Evolutionary conservation across 495 filamentous ascomycete genomes (phyloP).

Genomic region (Eremomyces bilateralis): DNA sequence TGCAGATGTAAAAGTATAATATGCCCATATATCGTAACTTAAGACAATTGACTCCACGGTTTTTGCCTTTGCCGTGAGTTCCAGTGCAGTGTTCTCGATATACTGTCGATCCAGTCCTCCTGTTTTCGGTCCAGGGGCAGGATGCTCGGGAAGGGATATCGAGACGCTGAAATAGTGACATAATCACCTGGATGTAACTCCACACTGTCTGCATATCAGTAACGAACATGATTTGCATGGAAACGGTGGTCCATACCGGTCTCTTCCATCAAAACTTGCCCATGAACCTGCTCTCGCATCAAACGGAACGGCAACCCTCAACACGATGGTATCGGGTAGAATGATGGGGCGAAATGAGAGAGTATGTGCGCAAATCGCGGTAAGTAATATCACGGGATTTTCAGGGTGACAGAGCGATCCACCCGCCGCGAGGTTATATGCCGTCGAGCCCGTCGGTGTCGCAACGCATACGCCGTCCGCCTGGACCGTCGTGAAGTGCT

Average conservation of each 20-base stretch:
- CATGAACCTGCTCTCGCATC: conserved; percentile 73
- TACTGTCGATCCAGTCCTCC: conserved; percentile 87
- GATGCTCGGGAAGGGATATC: conserved; percentile 85
- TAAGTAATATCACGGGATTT: conserved; percentile 89
- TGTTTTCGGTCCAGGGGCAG: conserved; percentile 48
- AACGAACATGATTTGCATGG: not conserved
- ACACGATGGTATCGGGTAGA: conserved; percentile 79
- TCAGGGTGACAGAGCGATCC: conserved; percentile 91
- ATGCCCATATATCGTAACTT: too few species aligned
- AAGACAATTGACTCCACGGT: too few species aligned
- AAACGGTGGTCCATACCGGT: conserved; percentile 28
- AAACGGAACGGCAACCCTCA: conserved; percentile 81
- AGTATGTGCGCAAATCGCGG: conserved; percentile 89
- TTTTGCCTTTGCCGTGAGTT: conserved; percentile 69
- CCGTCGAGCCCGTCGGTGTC: conserved; percentile 83
- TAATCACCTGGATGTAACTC: conserved; percentile 84
- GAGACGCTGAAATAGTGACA: conserved; percentile 77
- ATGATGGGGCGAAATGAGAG: conserved; percentile 91
- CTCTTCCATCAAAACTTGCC: conserved; percentile 92
- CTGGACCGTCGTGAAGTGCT: conserved; percentile 74
- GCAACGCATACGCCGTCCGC: conserved; percentile 81
- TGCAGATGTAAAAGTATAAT: too few species aligned
- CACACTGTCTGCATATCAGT: conserved; percentile 23
- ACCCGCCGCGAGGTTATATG: conserved; percentile 92
- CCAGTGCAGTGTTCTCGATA: conserved; percentile 80